These are phyloP conservation scores for Aspergillus coremiiformis DNA, from an alignment of 495 filamentous ascomycete genomes.

Conservation along the genomic window DNA sequence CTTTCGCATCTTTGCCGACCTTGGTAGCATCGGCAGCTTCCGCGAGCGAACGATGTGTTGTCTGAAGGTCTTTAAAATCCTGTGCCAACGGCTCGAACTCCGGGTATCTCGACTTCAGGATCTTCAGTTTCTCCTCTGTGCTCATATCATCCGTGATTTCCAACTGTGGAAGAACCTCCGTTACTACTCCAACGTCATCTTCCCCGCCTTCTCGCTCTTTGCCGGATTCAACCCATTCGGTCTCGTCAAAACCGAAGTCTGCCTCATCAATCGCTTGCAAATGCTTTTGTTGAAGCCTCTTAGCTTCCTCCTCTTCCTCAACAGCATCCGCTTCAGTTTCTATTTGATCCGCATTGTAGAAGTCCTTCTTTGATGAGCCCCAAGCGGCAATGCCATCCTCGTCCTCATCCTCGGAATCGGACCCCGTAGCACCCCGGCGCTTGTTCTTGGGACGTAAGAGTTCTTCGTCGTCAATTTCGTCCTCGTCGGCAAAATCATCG, in stretches of 20 bases:
- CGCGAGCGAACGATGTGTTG: constrained; percentile 49
- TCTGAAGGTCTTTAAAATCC: constrained; percentile 68
- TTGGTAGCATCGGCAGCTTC: constrained; percentile 50
- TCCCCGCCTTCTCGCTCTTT: constrained; percentile 30
- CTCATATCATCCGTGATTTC: constrained; percentile 75
- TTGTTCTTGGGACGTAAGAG: constrained; percentile 15
- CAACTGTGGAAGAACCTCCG: constrained; percentile 73
- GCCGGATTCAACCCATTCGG: constrained; percentile 61
- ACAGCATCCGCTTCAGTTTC: constrained; percentile 87
- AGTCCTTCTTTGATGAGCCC: constrained; percentile 81
- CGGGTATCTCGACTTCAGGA: constrained; percentile 75
- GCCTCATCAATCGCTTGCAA: constrained; percentile 75
- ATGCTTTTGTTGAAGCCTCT: constrained; percentile 81
- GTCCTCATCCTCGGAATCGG: constrained; percentile 47
- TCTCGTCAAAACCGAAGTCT: constrained; percentile 88
- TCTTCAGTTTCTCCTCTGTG: constrained; percentile 62
- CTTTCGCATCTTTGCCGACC: constrained; percentile 23
- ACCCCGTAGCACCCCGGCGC: constrained; percentile 12
- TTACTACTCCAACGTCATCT: constrained; percentile 52
- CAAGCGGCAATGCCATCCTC: constrained; percentile 73
- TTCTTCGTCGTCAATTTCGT: constrained; percentile 23
- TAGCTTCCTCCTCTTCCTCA: constrained; percentile 86
- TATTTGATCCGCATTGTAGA: constrained; percentile 85
- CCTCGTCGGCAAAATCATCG: constrained; percentile 35
- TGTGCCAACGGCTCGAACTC: constrained; percentile 82